Base-by-base conservation (phyloP, 2,329 filamentous ascomycete genomes). In the Fusarium nygamai region DNA sequence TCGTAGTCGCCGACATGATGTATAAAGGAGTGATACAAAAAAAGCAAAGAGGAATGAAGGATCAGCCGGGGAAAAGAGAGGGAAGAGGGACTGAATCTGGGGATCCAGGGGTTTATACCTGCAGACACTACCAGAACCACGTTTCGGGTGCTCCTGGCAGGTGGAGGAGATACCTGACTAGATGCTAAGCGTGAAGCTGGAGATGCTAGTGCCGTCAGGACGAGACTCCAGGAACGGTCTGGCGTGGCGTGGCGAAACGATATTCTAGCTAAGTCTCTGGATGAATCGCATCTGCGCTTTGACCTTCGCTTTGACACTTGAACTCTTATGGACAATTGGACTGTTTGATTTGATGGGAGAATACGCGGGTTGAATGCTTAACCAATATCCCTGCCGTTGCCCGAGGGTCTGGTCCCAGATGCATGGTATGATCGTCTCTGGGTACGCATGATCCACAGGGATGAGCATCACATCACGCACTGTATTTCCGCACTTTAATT, bases 1-100 rank as follows among this genome's bases (percentile, higher is more conserved):
- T 64, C 0, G 56, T 78, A 13, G 66, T 38, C 20, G 64, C 66
- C 10, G 67, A 57, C 67, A 70, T 70, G 5, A 14, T 54, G 34
- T 6, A 14, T 22, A 16, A 34, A 57, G 6, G 29, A 36, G 13
- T 12, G 19, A 33, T 48, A 38, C 47, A 9, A 29, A 29, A 33
- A 31, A 38, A 17, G 11, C 19, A 38, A 58, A 50, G 24, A 50
- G 31, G 17, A 29, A 47, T 20, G 5, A 48, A 34, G 13, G 12
- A 50, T 44, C 48, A 11, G 22, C 38, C 51, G 17, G n/a, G 13
- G 27, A 20, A n/a, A 46, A 8, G 14, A 50, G 46, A 34, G 27
- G 19, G 43, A 65, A 48, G 27, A 33, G 31, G 17, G 27, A 36
- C 22, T 4, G 27, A 31, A 69, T 59, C 50, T 53, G 59, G 59